phyloP scores from a whole-genome alignment of 306 rosid genomes.

The Medicago truncatula region MtrunA17r5.0-ANR NC_053042.1:35582501-35583000 shows the following conservation, averaged over 20 bases:
- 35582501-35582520: too few species aligned
- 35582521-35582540: too few species aligned
- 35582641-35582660: conserved; percentile 88
- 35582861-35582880: neutral
- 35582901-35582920: conserved; percentile 25
- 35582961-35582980: conserved; percentile 59
- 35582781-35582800: conserved; percentile 44
- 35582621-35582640: conserved; percentile 61
- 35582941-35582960: neutral
- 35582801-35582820: conserved; percentile 60
- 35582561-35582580: conserved; percentile 90
- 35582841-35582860: too few species aligned
- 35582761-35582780: conserved; percentile 86
- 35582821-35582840: conserved; percentile 54
- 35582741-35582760: conserved; percentile 81
- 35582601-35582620: conserved; percentile 86
- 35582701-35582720: conserved; percentile 76
- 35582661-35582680: conserved; percentile 73
- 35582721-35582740: conserved; percentile 81
- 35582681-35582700: conserved; percentile 65
- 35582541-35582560: conserved; percentile 50
- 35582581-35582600: conserved; percentile 92
- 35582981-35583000: conserved; percentile 5
- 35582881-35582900: neutral
- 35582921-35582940: neutral